Evolutionary conservation across 2,329 filamentous ascomycete genomes (phyloP), one percentile per base, ranked within the genome.

Genomic region (Delphinella strobiligena): DNA sequence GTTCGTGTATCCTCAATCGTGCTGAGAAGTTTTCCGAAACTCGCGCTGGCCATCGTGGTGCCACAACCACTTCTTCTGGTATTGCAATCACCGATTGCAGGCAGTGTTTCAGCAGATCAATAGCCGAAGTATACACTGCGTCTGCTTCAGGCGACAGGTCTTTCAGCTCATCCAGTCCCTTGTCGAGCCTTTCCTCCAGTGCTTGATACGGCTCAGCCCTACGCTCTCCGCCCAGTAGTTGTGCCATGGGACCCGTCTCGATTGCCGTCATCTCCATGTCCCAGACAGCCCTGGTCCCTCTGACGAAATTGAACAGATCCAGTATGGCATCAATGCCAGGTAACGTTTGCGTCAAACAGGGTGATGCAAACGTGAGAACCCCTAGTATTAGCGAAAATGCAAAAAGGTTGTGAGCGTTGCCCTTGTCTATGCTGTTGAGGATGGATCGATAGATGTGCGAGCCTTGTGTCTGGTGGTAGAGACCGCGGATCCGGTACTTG

Each of bases 401-500:
- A 41, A 54, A 51, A 16, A 48, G 36, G 15, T 45, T 41, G 29
- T 48, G 27, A 19, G 18, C 27, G 15, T 41, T 34, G 9, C 48
- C 15, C 44, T 39, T 5, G 45, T 45, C 15, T 22, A 19, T 27
- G 41, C 36, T 35, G 37, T n/a, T 37, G 24, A 53, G 39, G 35
- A 50, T 40, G 2, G 38, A 40, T 37, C 52, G 48, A 17, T 54
- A 55, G 9, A 50, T 41, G 16, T 48, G 43, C 12, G 52, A 44
- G 4, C 48, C 49, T 14, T 43, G 34, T 19, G 52, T 48, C 32
- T 55, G 53, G 40, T 55, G 52, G 37, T 53, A 43, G 9, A 55
- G 39, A 10, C 45, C 52, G 24, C 51, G 40, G 2, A 49, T 49
- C 4, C 50, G 49, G 27, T 51, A 54, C 9, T 34, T 45, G 19